phyloP scores from a whole-genome alignment of 2,329 filamentous ascomycete genomes.

The Xylariaceae sp. region DNA sequence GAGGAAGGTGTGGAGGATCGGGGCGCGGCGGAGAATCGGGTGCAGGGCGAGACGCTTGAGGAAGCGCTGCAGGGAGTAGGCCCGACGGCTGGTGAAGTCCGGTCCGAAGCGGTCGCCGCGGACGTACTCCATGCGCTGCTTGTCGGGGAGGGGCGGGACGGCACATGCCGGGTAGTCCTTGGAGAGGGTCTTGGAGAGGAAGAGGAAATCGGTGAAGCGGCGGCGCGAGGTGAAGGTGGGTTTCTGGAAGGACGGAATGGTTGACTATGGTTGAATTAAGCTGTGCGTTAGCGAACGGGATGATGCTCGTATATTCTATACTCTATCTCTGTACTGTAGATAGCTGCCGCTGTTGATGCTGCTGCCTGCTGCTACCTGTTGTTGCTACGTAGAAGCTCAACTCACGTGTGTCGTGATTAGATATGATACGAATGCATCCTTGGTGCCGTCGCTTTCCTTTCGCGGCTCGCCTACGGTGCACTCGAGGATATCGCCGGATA shows the following conservation, averaged over 20 bases:
- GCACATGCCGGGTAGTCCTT: constrained; percentile 88
- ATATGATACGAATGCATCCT: constrained; percentile 95
- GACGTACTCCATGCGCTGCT: constrained; percentile 99
- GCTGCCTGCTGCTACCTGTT: background rate
- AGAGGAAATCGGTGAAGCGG: constrained; percentile 96
- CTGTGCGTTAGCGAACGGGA: background rate
- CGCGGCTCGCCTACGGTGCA: constrained; percentile 77
- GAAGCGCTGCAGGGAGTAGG: constrained; percentile 87
- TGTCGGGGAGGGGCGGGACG: constrained; percentile 91
- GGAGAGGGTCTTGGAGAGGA: constrained; percentile 84
- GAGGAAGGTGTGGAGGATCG: constrained; percentile 81
- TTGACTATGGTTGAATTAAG: constrained; percentile 55
- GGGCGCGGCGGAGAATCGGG: constrained; percentile 76
- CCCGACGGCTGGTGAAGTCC: constrained; percentile 85
- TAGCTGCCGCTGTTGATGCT: background rate
- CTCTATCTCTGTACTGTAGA: too few relatives aligned
- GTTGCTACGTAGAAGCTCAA: background rate
- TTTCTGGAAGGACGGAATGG: constrained; percentile 88
- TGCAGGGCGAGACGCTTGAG: constrained; percentile 81
- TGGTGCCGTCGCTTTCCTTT: constrained; percentile 94
- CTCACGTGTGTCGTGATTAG: constrained; percentile 81
- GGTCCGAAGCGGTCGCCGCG: constrained; percentile 89
- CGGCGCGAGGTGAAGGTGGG: constrained; percentile 73
- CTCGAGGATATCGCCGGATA: constrained; percentile 71
- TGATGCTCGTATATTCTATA: background rate